Evolutionary conservation across 2,329 filamentous ascomycete species (phyloP).

Genomic region (Penicillium occitanis): DNA sequence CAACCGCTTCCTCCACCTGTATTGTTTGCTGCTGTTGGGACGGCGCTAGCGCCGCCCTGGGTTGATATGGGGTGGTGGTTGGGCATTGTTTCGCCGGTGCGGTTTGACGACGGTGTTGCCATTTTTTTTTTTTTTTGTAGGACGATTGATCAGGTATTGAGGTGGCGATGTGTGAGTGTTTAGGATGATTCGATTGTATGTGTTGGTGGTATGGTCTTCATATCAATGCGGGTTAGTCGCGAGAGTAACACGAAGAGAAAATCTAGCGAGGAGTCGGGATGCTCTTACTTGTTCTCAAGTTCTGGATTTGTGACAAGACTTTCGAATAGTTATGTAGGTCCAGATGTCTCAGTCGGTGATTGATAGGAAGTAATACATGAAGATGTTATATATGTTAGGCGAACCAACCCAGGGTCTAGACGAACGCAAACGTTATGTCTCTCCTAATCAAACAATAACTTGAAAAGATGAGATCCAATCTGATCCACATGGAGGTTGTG

Average conservation of each 20-base stretch:
- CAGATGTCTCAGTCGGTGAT: too few relatives aligned
- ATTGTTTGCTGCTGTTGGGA: constrained; percentile 22
- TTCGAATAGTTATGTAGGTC: too few relatives aligned
- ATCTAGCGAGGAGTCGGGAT: too few relatives aligned
- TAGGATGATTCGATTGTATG: too few relatives aligned
- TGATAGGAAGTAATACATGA: too few relatives aligned
- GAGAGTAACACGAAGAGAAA: too few relatives aligned
- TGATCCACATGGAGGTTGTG: not conserved
- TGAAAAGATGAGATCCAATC: not conserved
- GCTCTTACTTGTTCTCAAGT: too few relatives aligned
- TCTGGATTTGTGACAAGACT: too few relatives aligned
- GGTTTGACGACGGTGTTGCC: constrained; percentile 13
- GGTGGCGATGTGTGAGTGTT: too few relatives aligned
- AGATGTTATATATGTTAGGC: too few relatives aligned
- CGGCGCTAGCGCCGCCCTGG: constrained; percentile 20
- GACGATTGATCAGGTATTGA: too few relatives aligned
- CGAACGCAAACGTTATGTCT: not conserved
- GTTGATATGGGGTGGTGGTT: constrained; percentile 18
- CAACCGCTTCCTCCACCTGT: constrained; percentile 19
- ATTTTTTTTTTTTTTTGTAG: not conserved
- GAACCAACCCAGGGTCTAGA: not conserved
- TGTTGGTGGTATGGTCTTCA: not conserved
- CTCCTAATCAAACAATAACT: not conserved
- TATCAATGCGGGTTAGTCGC: too few relatives aligned
- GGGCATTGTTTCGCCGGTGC: constrained; percentile 2